phyloP scores from a whole-genome alignment of 2,329 filamentous ascomycete species.

The Venturia aucupariae region DNA sequence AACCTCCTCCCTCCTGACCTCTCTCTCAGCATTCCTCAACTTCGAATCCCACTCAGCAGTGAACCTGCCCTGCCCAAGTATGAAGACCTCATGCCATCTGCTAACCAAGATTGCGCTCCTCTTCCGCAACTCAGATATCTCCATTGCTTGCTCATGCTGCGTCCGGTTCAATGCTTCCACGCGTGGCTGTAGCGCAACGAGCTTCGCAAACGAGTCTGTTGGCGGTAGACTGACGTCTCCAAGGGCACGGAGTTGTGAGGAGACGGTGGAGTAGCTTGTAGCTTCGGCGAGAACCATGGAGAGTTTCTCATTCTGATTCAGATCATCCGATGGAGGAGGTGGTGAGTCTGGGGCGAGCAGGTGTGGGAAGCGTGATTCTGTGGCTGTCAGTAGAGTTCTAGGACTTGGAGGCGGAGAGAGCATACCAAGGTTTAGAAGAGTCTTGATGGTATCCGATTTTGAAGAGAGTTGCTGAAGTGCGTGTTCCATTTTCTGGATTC shows the following conservation, averaged over 20 bases:
- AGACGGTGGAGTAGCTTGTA: constrained; percentile 31
- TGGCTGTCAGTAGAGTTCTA: constrained; percentile 1
- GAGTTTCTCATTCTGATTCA: constrained; percentile 15
- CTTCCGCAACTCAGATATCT: constrained; percentile 54
- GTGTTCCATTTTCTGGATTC: constrained; percentile 30
- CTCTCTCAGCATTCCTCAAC: constrained; percentile 55
- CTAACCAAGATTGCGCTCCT: constrained; percentile 48
- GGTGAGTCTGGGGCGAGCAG: constrained; percentile 24
- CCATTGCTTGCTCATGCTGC: constrained; percentile 51
- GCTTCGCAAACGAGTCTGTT: constrained; percentile 37
- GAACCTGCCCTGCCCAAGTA: constrained; percentile 58
- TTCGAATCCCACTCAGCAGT: constrained; percentile 65
- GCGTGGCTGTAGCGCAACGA: constrained; percentile 51
- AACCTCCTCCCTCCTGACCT: constrained; percentile 54
- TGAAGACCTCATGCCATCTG: constrained; percentile 63
- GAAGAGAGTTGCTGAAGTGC: constrained; percentile 30
- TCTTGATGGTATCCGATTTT: neutral
- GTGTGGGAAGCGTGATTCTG: constrained; percentile 33
- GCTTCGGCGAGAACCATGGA: constrained; percentile 37
- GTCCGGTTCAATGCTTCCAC: constrained; percentile 53
- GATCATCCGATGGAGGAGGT: neutral
- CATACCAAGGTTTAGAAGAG: constrained; percentile 12
- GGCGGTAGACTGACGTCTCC: constrained; percentile 35
- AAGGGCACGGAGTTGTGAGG: constrained; percentile 36
- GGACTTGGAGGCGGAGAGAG: neutral